Evolutionary conservation across 345 rosid genomes (phyloP), one percentile per base, ranked within the genome.

Genomic region (Hibiscus tridactylites): DNA sequence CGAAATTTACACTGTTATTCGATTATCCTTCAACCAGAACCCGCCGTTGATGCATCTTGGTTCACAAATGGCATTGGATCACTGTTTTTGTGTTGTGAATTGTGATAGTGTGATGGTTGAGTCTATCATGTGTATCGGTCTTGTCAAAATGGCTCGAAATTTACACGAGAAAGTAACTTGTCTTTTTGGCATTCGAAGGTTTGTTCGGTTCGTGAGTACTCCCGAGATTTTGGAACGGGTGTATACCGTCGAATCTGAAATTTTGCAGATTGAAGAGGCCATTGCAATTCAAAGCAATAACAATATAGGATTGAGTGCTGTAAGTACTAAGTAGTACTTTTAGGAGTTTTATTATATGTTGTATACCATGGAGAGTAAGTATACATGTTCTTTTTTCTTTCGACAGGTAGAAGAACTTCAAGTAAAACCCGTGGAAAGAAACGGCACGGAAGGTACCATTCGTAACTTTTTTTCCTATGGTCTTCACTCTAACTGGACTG

Each of bases 161-260:
- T 29, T 29, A 29, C 31, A 29, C 31, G 3, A 29, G 31, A 29
- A 29, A 29, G 3, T 29, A 29, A 29, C 31, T 2, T 60, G 44
- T 50, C 44, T 46, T 71, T 71, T 58, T 72, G 62, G 58, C 35
- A 64, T 64, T 77, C 73, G 53, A 76, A 95, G 99, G 90, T 95
- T 92, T 89, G 99, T 95, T 71, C 98, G 99, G 26, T 95, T 95
- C 79, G 98, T 95, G 72, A 95, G 96, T 76, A 95, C 90, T 73
- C 98, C 98, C 0, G 97, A 90, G 85, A 77, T 92, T 44, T 69
- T 95, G 75, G 98, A 95, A 71, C 82, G 98, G 59, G 96, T 91
- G 53, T 77, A 89, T 71, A 79, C 85, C 15, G 71, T 88, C 52
- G 99, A 95, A 84, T 90, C 98, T 50, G 99, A 95, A 88, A 89